Percentiles rank a stretch among this genome's conserved stretches.
Evolutionary conservation across 345 rosid species (phyloP).

Genomic region (Nephelium lappaceum): DNA sequence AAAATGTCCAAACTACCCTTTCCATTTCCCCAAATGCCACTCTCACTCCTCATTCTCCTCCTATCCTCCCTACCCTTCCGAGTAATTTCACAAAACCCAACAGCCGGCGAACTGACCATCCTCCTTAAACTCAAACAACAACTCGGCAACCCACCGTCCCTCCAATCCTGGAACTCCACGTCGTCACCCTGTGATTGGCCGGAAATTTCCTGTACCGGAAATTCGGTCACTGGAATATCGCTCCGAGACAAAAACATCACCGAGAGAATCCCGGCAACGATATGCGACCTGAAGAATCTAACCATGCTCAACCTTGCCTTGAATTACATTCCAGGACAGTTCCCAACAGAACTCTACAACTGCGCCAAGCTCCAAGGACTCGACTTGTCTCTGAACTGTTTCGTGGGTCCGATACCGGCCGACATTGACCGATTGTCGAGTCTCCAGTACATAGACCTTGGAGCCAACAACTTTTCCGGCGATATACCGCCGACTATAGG

Average conservation of each 20-base stretch:
- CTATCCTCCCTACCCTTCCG: slow-evolving; percentile 39
- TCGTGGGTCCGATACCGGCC: slow-evolving; percentile 69
- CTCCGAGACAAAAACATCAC: slow-evolving; percentile 44
- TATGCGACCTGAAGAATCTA: slow-evolving; percentile 72
- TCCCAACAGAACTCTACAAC: slow-evolving; percentile 59
- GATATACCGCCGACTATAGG: slow-evolving; percentile 62
- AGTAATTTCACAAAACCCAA: slow-evolving; percentile 47
- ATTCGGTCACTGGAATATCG: slow-evolving; percentile 46
- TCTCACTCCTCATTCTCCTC: slow-evolving; percentile 30
- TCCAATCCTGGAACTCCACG: slow-evolving; percentile 60
- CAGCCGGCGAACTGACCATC: slow-evolving; percentile 40
- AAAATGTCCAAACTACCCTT: slow-evolving; percentile 43
- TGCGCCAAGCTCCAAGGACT: slow-evolving; percentile 61
- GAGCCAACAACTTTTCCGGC: slow-evolving; percentile 68
- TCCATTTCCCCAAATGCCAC: neutral
- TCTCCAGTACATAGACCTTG: slow-evolving; percentile 53
- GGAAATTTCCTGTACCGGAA: slow-evolving; percentile 45
- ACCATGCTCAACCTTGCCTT: slow-evolving; percentile 36
- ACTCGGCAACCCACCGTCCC: slow-evolving; percentile 60
- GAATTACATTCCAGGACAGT: slow-evolving; percentile 61
- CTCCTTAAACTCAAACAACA: slow-evolving; percentile 56
- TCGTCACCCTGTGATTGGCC: slow-evolving; percentile 73
- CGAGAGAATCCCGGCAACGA: slow-evolving; percentile 46
- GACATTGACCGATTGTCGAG: slow-evolving; percentile 53
- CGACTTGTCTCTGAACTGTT: slow-evolving; percentile 66